Conservation (phyloP, 805 yeast genomes). For the Crinitomyces ghanaensis region DNA sequence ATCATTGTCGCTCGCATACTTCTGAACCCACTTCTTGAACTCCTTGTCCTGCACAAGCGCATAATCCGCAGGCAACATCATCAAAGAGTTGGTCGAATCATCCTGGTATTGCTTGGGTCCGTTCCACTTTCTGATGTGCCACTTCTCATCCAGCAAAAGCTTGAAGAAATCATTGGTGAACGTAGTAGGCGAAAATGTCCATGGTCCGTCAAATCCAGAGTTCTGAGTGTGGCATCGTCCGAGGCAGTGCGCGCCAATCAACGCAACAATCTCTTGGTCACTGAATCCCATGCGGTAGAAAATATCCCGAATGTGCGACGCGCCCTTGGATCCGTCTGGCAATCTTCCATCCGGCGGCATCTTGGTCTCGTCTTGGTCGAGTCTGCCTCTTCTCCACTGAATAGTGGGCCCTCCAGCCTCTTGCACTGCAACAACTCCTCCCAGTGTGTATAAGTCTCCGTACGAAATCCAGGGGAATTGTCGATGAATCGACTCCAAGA, state of each 20-base stretch:
- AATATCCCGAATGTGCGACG: slow-evolving; percentile 50
- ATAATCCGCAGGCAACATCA: slow-evolving; percentile 75
- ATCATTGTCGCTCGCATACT: slow-evolving; percentile 49
- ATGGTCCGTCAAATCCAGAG: slow-evolving; percentile 68
- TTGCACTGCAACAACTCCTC: slow-evolving; percentile 70
- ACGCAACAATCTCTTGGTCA: slow-evolving; percentile 62
- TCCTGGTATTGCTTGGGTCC: slow-evolving; percentile 55
- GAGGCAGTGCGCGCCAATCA: slow-evolving; percentile 65
- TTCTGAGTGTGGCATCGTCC: slow-evolving; percentile 59
- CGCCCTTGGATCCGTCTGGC: slow-evolving; percentile 61
- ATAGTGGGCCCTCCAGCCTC: slow-evolving; percentile 68
- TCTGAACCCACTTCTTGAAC: slow-evolving; percentile 44
- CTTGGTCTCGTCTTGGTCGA: slow-evolving; percentile 38
- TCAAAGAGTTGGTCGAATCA: slow-evolving; percentile 41
- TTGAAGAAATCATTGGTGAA: slow-evolving; percentile 62
- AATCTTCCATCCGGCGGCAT: slow-evolving; percentile 59
- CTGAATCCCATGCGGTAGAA: slow-evolving; percentile 56
- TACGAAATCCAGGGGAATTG: slow-evolving; percentile 59
- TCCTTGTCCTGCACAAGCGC: slow-evolving; percentile 48
- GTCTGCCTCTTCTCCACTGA: slow-evolving; percentile 71
- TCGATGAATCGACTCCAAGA: slow-evolving; percentile 43
- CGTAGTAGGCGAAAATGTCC: slow-evolving; percentile 67
- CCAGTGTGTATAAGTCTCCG: slow-evolving; percentile 73
- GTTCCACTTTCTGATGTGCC: slow-evolving; percentile 47
- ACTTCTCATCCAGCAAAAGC: slow-evolving; percentile 42